Evolutionary conservation across 352 stramenopile genomes (phyloP).

Genomic region (Globisporangium paroecandrum): DNA sequence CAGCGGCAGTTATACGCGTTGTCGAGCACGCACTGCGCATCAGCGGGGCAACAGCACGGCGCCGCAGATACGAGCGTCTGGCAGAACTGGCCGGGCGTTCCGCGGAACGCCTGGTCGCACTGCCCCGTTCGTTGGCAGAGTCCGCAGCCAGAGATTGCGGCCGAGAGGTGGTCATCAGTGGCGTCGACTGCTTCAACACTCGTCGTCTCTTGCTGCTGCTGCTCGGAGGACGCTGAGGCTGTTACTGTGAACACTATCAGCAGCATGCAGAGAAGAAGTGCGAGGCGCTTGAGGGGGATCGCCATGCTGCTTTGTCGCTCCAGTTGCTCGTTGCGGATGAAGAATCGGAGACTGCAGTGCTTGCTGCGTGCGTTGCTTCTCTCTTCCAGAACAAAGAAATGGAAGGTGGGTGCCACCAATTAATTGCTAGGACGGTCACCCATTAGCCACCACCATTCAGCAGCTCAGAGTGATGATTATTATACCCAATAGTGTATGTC

Average conservation of each 20-base stretch:
- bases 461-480: neutral
- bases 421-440: neutral
- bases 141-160: conserved; percentile 49
- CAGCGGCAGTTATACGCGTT: conserved; percentile 65
- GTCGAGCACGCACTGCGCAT: conserved; percentile 49
- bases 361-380: neutral
- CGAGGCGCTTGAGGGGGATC: neutral
- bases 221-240: neutral
- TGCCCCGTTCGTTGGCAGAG: conserved; percentile 57
- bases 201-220: conserved; percentile 11
- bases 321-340: neutral
- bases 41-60: conserved; percentile 58
- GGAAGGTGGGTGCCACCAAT: neutral
- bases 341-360: neutral
- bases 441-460: neutral
- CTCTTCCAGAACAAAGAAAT: neutral
- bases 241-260: neutral
- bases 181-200: conserved; percentile 18
- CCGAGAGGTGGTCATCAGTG: conserved; percentile 39
- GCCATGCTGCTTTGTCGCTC: neutral
- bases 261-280: neutral
- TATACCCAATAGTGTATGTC: neutral
- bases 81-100: conserved; percentile 60
- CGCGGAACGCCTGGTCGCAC: conserved; percentile 63
- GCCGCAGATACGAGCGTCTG: conserved; percentile 43